Evolutionary conservation across 257 asterid species (phyloP), one percentile per base, ranked within the genome.

Genomic region (Solanum infundibuliforme): DNA sequence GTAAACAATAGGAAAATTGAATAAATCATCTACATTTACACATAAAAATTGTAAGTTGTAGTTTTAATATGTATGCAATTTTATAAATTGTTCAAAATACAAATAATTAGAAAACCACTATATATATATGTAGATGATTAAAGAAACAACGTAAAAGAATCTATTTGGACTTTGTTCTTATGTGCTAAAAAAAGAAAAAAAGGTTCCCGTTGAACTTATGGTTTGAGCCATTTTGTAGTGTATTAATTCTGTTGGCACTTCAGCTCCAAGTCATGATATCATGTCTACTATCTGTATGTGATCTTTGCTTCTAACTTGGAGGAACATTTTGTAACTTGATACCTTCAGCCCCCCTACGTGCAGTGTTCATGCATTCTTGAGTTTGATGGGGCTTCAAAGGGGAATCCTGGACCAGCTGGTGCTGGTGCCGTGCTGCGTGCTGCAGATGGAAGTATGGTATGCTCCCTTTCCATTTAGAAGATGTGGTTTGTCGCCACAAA

Each of bases 371-470:
- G 99, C 88, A 87, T 90, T 91, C 88, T 96, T 29, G 99, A 95
- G 92, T 96, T 96, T 88, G 99, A 96, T 89, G 99, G 99, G 71
- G 97, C 99, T 89, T 95, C 99, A 87, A 96, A 96, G 92, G 99
- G 99, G 75, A 96, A 96, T 86, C 99, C 99, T 82, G 99, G 99
- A 76, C 95, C 90, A 89, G 98, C 99, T 93, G 99, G 99, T 81
- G 99, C 99, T 73, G 99, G 99, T 81, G 98, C 99, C 4, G 94
- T 95, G 83, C 90, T 95, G 39, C 94, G 96, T 77, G 93, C 97
- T 71, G 94, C 95, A 39, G 99, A 96, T 90, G 98, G 98, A 89
- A 96, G 95, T 92, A 88, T 91, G 98, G 99, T 96, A 92, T 85
- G 89, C 83, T 66, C 41, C 68, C 62, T 38, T 32, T 85, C 58